Evolutionary conservation across 495 filamentous ascomycete species (phyloP), one percentile per base, ranked within the genome.

Genomic region (Neurospora sp.): DNA sequence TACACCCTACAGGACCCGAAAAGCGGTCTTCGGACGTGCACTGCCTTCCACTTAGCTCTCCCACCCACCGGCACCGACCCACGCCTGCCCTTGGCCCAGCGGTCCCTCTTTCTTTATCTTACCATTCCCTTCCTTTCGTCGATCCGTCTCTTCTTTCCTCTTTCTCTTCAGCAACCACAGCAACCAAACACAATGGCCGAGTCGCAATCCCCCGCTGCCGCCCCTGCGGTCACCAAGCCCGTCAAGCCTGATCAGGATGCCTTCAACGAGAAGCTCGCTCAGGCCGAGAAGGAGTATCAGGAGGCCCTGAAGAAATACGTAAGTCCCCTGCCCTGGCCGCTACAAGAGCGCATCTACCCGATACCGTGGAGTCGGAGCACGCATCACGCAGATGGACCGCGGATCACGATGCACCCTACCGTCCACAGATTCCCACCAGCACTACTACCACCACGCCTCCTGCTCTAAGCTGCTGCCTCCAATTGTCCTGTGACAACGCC

Each of bases 211-310:
- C 78, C 84, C 54, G 78, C 83, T 70, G 83, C 83, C 44, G 84
- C 87, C 81, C 90, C 83, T 72, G 81, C 81, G 74, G 82, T 83
- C 69, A 80, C 85, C 83, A 91, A 87, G 83, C 90, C 91, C 11
- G 86, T 89, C 79, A 90, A 89, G 85, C 93, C 93, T 18, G 90
- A 96, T 77, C 87, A 90, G 79, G 88, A 87, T 44, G 78, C 81
- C 48, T 95, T 89, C 83, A 90, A 97, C 83, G 88, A 89, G 77
- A 86, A 86, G 72, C 83, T 97, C 69, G 89, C 86, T 38, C 88
- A 91, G 81, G 92, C 91, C 35, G 91, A 98, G 82, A 96, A 97
- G 84, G 93, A 92, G 72, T 89, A 95, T 81, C 82, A 88, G 73
- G 89, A 89, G 37, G 85, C 89, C 37, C 89, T 93, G 81, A 90